phyloP scores from a whole-genome alignment of 1,139 yeast species.

The Zygosaccharomyces pseudobailii region DNA sequence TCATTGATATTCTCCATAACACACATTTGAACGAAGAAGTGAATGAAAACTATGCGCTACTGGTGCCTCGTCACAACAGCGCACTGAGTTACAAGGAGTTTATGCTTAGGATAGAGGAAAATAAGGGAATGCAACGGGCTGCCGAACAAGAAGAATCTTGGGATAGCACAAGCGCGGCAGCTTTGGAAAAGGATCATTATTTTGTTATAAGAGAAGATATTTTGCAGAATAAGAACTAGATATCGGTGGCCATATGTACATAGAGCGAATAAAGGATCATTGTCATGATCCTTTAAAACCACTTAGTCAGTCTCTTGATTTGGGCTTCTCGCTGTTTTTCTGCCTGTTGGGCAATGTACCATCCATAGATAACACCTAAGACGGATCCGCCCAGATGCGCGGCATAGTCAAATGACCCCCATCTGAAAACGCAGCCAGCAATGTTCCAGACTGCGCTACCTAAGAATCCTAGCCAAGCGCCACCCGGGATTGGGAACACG shows the following conservation, averaged over 20 bases:
- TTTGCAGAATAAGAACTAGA: conserved; percentile 29
- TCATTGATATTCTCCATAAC: conserved; percentile 42
- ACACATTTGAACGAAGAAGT: conserved; percentile 21
- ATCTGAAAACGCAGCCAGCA: conserved; percentile 64
- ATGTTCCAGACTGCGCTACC: conserved; percentile 68
- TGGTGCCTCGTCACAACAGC: conserved; percentile 19
- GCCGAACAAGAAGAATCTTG: conserved; percentile 40
- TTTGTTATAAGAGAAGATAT: conserved; percentile 41
- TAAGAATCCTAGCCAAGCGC: conserved; percentile 78
- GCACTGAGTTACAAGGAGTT: conserved; percentile 32
- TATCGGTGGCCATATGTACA: neutral
- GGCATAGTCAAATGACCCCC: conserved; percentile 86
- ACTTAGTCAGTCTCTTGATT: conserved; percentile 21
- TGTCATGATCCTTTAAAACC: conserved; percentile 14
- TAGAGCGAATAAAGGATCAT: neutral
- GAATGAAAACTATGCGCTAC: conserved; percentile 21
- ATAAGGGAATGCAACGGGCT: conserved; percentile 23
- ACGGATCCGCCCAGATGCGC: conserved; percentile 90
- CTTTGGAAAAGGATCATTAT: conserved; percentile 32
- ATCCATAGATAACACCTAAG: conserved; percentile 72
- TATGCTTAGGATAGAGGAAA: conserved; percentile 14
- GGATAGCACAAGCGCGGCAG: conserved; percentile 36
- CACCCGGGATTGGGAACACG: conserved; percentile 86
- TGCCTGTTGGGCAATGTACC: conserved; percentile 48
- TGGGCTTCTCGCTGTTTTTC: conserved; percentile 40